Conservation (phyloP, 345 rosid genomes). For the Brassica rapa region DNA sequence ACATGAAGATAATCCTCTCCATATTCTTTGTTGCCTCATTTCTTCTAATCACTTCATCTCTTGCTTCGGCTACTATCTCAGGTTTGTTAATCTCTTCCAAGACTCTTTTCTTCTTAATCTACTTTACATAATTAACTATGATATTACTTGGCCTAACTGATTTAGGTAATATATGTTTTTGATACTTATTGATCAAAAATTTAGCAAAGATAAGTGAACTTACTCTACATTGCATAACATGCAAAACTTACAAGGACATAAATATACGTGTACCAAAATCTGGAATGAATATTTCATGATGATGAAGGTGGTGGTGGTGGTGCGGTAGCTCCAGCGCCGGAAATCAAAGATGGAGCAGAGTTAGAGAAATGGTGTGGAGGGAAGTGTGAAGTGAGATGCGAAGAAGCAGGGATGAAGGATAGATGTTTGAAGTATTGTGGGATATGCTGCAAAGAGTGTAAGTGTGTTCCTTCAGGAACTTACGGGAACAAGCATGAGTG, state of each 20-base stretch:
- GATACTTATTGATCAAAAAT: background rate
- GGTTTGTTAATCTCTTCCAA: constrained; percentile 23
- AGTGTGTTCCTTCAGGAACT: constrained; percentile 82
- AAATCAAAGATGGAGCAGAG: constrained; percentile 9
- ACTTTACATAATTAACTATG: background rate
- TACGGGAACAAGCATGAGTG: constrained; percentile 66
- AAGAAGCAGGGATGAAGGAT: constrained; percentile 50
- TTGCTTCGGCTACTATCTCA: constrained; percentile 30
- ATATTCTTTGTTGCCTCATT: constrained; percentile 50
- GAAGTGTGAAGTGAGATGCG: constrained; percentile 60
- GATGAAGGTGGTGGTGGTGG: background rate
- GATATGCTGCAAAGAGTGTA: constrained; percentile 65
- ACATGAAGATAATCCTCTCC: constrained; percentile 53
- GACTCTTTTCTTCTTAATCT: background rate
- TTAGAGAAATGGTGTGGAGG: constrained; percentile 43
- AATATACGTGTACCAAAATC: background rate
- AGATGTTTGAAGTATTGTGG: constrained; percentile 76
- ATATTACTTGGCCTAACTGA: background rate
- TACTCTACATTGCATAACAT: background rate
- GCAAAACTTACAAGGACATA: background rate
- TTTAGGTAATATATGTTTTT: background rate
- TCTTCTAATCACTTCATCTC: constrained; percentile 47
- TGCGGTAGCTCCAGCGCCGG: constrained; percentile 32
- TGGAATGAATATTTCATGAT: background rate
- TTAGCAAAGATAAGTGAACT: background rate